Evolutionary conservation across 1,284 basidiomycete genomes (phyloP).

Genomic region (Papiliotrema fonsecae): DNA sequence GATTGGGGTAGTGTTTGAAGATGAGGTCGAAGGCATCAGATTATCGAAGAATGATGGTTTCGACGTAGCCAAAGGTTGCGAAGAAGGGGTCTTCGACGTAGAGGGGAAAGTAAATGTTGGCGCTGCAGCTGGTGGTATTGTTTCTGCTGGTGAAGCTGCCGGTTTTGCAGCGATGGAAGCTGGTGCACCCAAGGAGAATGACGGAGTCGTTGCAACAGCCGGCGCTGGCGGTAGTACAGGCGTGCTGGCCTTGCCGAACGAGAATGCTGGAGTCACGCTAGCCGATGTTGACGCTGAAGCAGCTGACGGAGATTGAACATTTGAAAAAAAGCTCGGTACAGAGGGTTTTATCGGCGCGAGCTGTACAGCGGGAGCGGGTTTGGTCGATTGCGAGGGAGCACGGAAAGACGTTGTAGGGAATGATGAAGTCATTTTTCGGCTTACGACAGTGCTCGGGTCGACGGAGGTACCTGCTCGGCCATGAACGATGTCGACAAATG

Average conservation of each 20-base stretch:
- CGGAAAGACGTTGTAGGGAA: background rate
- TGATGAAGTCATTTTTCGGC: background rate
- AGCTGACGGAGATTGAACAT: background rate
- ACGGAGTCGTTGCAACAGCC: background rate
- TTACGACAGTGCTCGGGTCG: background rate
- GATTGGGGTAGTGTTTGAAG: background rate
- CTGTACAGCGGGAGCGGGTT: too few relatives aligned
- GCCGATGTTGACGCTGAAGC: background rate
- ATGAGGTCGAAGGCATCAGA: background rate
- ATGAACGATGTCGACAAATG: constrained; percentile 71
- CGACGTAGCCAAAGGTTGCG: background rate
- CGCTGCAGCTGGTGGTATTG: background rate
- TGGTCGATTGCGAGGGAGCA: background rate
- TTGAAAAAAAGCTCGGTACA: background rate
- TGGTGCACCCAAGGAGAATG: background rate
- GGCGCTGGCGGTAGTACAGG: background rate
- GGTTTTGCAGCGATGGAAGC: too few relatives aligned
- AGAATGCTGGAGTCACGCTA: background rate
- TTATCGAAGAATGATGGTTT: background rate
- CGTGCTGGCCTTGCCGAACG: background rate
- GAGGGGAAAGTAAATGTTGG: background rate
- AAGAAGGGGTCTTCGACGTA: background rate
- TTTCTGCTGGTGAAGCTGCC: background rate
- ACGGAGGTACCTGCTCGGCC: constrained; percentile 52
- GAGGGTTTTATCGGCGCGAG: too few relatives aligned